Base-by-base conservation (phyloP, 192 early-diverging fungal species). In the Radiomyces spectabilis region DNA sequence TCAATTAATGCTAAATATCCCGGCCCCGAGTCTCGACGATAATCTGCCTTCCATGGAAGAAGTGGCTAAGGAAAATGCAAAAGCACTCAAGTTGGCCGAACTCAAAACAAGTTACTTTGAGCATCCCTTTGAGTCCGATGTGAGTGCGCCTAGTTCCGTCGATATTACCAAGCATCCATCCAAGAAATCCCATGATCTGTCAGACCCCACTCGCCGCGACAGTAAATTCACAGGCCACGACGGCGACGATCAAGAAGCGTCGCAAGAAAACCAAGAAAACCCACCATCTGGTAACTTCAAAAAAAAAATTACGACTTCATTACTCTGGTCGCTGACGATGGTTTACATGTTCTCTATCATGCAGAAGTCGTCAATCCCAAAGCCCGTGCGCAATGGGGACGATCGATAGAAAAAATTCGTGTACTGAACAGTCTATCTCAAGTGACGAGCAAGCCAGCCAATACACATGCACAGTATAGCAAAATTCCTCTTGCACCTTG, bases 401-500 rank as follows among this genome's bases (percentile, higher is more conserved):
- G 30, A 48, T 35, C 33, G 13, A 35, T 35, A 5, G 33, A 35
- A 35, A 35, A 35, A 35, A 35, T 35, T 13, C 33, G 33, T 8
- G 13, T 35, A 8, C 5, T 35, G 33, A 35, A 35, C 13, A 35
- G 33, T 35, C 33, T 31, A 19, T 16, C 38, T 1, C 2, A 24
- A 41, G 1, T 29, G 40, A 13, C 38, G 27, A 13, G 41, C 66
- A 54, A 68, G 53, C 8, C 62, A 56, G 58, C 63, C 72, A 49
- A 15, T 39, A 24, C 47, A 77, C 37, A 21, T 72, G 75, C 22
- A 66, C 62, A 16, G 76, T 55, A 1, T 55, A 57, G n/a, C n/a
- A n/a, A n/a, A n/a, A n/a, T n/a, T 19, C 51, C 56, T 4, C 34
- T 68, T 12, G 59, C 56, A 29, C 55, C 66, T 10, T 68, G 51